Conservation (phyloP, 305 asterid species). For the Fraxinus dipetala region DNA sequence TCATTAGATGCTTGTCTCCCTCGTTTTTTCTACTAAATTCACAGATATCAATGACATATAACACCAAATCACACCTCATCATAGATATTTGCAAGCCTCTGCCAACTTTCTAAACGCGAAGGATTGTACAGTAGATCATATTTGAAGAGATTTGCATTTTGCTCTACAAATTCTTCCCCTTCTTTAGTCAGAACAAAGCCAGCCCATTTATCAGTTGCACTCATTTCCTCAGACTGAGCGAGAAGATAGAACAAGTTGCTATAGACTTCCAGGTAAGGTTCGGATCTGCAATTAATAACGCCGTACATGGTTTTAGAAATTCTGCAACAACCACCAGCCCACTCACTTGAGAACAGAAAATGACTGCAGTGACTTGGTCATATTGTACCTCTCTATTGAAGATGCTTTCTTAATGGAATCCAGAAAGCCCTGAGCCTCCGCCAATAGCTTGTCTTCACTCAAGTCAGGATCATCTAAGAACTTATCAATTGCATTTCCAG, state of each 20-base stretch:
- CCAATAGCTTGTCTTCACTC: constrained; percentile 87
- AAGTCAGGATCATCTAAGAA: constrained; percentile 82
- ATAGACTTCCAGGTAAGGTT: constrained; percentile 79
- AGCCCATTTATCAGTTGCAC: constrained; percentile 98
- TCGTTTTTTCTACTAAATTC: constrained; percentile 18
- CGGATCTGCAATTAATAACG: constrained; percentile 67
- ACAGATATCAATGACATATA: constrained; percentile 27
- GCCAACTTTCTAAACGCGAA: constrained; percentile 93
- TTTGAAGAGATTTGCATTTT: constrained; percentile 84
- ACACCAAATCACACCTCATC: constrained; percentile 67
- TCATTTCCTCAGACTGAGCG: constrained; percentile 87
- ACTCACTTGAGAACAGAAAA: constrained; percentile 16
- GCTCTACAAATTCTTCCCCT: constrained; percentile 90
- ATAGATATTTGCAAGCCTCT: constrained; percentile 88
- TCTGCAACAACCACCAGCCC: constrained; percentile 23
- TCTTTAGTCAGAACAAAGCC: constrained; percentile 97
- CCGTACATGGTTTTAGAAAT: constrained; percentile 16
- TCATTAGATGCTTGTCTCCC: constrained; percentile 18
- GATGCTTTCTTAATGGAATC: constrained; percentile 60
- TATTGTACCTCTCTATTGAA: constrained; percentile 55
- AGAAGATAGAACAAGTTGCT: constrained; percentile 85
- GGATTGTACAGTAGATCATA: constrained; percentile 93
- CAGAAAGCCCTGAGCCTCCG: constrained; percentile 80
- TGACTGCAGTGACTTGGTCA: not conserved
- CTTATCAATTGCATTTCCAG: constrained; percentile 87